These are phyloP conservation scores for Xylaria sp. DNA, from an alignment of 2,329 filamentous ascomycete genomes.

Conservation along the genomic window DNA sequence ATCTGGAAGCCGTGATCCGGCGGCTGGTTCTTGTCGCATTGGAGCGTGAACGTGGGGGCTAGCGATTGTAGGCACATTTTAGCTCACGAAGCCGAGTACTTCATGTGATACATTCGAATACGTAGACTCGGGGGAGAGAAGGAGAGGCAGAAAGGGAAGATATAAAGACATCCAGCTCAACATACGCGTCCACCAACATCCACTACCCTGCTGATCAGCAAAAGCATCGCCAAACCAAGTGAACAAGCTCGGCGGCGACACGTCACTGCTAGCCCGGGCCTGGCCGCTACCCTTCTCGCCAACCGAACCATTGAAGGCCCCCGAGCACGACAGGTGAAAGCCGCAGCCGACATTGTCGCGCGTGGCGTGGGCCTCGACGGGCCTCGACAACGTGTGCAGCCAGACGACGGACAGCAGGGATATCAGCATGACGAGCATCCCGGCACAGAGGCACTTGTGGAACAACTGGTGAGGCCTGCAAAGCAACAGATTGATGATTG, in stretches of 20 bases:
- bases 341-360: slow-evolving; percentile 60
- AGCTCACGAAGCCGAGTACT: neutral
- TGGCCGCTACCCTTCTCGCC: slow-evolving; percentile 72
- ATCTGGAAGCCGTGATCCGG: slow-evolving; percentile 67
- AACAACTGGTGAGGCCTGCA: slow-evolving; percentile 11
- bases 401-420: slow-evolving; percentile 40
- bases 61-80: neutral
- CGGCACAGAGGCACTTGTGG: slow-evolving; percentile 38
- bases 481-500: slow-evolving; percentile 32
- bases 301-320: slow-evolving; percentile 62
- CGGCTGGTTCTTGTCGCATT: slow-evolving; percentile 67
- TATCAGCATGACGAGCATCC: slow-evolving; percentile 42
- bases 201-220: slow-evolving; percentile 65
- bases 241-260: slow-evolving; percentile 60
- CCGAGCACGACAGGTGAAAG: slow-evolving; percentile 64
- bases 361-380: slow-evolving; percentile 50
- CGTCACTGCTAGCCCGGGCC: slow-evolving; percentile 64
- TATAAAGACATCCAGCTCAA: too few relatives aligned
- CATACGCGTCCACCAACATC: slow-evolving; percentile 71
- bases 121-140: too few relatives aligned
- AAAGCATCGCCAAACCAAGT: slow-evolving; percentile 66
- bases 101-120: too few relatives aligned
- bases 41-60: slow-evolving; percentile 68
- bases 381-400: slow-evolving; percentile 32
- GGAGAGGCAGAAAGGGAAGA: too few relatives aligned